A percentile compares a stretch with the other conserved stretches of the same genome.
Evolutionary conservation across 164 flowering plant species (phyloP).

Genomic region (Aristolochia contorta): DNA sequence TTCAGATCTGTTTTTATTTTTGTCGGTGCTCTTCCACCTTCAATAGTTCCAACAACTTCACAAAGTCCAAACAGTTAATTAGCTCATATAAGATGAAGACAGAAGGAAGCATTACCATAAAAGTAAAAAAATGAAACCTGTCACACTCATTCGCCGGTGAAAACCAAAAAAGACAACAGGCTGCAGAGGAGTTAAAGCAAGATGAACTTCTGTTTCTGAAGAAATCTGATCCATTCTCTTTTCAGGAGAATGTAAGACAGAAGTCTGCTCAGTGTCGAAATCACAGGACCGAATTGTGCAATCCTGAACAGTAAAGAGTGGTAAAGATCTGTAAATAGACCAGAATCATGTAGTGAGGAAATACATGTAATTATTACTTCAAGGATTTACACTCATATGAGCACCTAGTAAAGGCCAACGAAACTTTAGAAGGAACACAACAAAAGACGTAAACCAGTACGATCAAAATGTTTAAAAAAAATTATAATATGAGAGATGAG

Average conservation of each 20-base stretch:
- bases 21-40: slow-evolving; percentile 92
- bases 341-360: neutral
- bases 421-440: too few species aligned
- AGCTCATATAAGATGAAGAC: slow-evolving; percentile 9
- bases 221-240: slow-evolving; percentile 77
- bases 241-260: slow-evolving; percentile 96
- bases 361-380: neutral
- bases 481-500: too few species aligned
- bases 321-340: neutral
- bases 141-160: slow-evolving; percentile 91
- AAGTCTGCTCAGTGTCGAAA: slow-evolving; percentile 91
- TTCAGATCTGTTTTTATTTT: slow-evolving; percentile 96
- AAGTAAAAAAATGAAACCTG: slow-evolving; percentile 43
- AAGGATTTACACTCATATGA: neutral
- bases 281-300: slow-evolving; percentile 97
- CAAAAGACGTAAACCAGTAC: too few species aligned
- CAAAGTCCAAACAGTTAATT: slow-evolving; percentile 13
- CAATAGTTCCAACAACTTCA: slow-evolving; percentile 96
- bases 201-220: slow-evolving; percentile 87
- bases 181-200: slow-evolving; percentile 95
- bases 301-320: slow-evolving; percentile 41
- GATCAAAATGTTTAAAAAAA: too few species aligned
- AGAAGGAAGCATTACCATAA: neutral
- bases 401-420: too few species aligned
- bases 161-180: slow-evolving; percentile 98